Base-by-base conservation (phyloP, 768 basidiomycete genomes). In the Suillus placidus region DNA sequence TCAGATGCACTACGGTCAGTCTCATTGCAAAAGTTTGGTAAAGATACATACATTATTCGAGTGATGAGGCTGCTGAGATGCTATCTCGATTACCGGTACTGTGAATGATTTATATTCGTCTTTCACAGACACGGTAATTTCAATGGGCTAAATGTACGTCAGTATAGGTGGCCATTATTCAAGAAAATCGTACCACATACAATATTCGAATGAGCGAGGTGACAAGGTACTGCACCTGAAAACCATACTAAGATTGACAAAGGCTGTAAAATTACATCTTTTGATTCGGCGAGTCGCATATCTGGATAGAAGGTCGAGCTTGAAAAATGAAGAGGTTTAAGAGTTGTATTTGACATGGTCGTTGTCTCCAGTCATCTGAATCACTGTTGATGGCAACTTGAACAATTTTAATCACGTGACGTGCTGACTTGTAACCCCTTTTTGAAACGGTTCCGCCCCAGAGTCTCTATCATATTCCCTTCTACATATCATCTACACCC, bases 21-120 rank as follows among this genome's bases (percentile, higher is more conserved):
- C 49, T 30, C 4, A 4, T 30, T 51, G 49, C 49, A 51, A 51
- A 4, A 51, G 13, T 51, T 51, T 51, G 49, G 49, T 51, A 26
- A 26, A 51, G 47, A 51, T 51, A 51, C 49, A 51, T 51, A 51
- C 49, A 51, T 51, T 52, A 52, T 52, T 52, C 26, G 26, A 52
- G 26, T 6, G 51, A 52, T 30, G 51, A 52, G 13, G 26, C 51
- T 30, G 51, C 14, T 52, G 51, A 52, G 51, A 52, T 14, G 3
- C 51, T 30, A 30, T 52, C 51, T 30, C 14, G 3, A 52, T 52
- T 30, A 52, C 26, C 14, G 1, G 51, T 30, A 30, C 26, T 3
- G 1, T 52, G 51, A 52, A 52, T 30, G 26, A 52, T 52, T 30
- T 52, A 5, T 30, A 52, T 30, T 52, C 3, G 26, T 52, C 51